Conservation (phyloP, 345 rosid species). For the Zanthoxylum bungeanum region DNA sequence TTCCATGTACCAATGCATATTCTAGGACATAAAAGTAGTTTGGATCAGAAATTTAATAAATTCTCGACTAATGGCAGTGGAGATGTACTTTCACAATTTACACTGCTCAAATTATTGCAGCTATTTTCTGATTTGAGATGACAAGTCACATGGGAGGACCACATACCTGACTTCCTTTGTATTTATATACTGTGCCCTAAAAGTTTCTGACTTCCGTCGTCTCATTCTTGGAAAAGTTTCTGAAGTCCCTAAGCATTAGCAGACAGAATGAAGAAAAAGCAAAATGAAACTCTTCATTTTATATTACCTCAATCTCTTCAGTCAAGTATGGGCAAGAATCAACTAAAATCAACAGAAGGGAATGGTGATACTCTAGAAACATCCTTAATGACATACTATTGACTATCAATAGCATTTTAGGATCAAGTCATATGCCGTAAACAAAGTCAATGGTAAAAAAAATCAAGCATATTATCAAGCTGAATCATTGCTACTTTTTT, state of each 20-base stretch:
- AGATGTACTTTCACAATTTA: constrained; percentile 2
- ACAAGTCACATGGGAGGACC: constrained; percentile 3
- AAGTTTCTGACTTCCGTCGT: constrained; percentile 83
- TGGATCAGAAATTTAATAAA: not conserved
- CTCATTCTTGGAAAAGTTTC: constrained; percentile 50
- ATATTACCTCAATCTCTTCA: not conserved
- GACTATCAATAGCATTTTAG: not conserved
- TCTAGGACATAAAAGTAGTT: constrained; percentile 29
- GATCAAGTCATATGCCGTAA: not conserved
- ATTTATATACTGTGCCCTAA: constrained; percentile 74
- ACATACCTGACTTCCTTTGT: constrained; percentile 71
- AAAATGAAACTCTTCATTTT: not conserved
- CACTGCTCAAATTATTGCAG: not conserved
- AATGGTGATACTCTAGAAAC: not conserved
- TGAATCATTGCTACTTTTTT: no score
- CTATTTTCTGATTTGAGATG: not conserved
- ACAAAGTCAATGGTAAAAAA: not conserved
- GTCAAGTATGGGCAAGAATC: not conserved
- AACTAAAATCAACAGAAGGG: constrained; percentile 1
- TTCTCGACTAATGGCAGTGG: not conserved
- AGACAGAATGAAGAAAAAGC: not conserved
- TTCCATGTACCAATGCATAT: constrained; percentile 88
- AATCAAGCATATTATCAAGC: not conserved
- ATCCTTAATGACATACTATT: not conserved
- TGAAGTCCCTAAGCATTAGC: constrained; percentile 20